Conservation (phyloP, 805 yeast species). For the Saturnispora ahearnii region DNA sequence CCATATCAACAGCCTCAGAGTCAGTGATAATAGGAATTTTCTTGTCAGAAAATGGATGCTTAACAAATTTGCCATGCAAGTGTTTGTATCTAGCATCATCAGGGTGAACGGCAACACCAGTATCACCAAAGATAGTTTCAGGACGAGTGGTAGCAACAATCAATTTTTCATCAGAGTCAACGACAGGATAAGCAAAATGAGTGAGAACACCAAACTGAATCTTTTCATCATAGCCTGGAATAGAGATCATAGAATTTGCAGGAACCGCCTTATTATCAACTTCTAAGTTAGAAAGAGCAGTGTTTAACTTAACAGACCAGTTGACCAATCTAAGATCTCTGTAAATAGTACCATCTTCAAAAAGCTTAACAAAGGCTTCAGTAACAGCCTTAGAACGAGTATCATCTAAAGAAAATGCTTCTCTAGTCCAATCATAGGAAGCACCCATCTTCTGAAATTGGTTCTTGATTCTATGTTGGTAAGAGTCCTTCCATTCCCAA, state of each 20-base stretch:
- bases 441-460: constrained; percentile 90
- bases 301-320: constrained; percentile 92
- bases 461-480: constrained; percentile 73
- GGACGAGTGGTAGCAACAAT: constrained; percentile 98
- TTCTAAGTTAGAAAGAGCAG: constrained; percentile 93
- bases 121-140: constrained; percentile 96
- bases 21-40: constrained; percentile 84
- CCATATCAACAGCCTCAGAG: constrained; percentile 95
- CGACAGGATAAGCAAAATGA: constrained; percentile 88
- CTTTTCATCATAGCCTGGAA: constrained; percentile 85
- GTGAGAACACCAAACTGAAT: constrained; percentile 96
- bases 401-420: constrained; percentile 87
- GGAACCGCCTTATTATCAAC: constrained; percentile 86
- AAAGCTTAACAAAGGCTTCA: constrained; percentile 85
- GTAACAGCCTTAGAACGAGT: constrained; percentile 68
- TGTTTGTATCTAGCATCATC: constrained; percentile 88
- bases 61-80: constrained; percentile 85
- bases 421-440: constrained; percentile 93
- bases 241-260: constrained; percentile 70
- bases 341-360: constrained; percentile 92
- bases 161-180: constrained; percentile 73
- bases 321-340: constrained; percentile 89
- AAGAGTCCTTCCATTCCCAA: constrained; percentile 98
- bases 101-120: constrained; percentile 97
- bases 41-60: constrained; percentile 85